phyloP scores from a whole-genome alignment of 192 early-diverging fungal species.

The Chytriomyces sp. region DNA sequence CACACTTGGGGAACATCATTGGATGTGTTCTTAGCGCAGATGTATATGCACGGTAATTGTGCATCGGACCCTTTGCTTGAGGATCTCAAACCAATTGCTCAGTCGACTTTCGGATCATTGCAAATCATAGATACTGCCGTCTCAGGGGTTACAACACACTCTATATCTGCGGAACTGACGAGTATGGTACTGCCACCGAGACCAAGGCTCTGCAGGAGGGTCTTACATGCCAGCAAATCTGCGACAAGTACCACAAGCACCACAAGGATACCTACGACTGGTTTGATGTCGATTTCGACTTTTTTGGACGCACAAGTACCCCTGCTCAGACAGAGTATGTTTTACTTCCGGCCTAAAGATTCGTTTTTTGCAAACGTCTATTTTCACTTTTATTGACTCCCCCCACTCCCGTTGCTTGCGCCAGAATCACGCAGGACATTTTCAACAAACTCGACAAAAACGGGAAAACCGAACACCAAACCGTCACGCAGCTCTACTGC shows the following conservation, averaged over 20 bases:
- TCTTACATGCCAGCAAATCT: conserved; percentile 86
- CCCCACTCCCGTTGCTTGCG: neutral
- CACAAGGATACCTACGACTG: conserved; percentile 91
- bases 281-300: conserved; percentile 93
- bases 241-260: conserved; percentile 93
- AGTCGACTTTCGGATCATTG: no score
- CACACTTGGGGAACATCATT: conserved; percentile 98
- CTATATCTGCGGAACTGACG: conserved; percentile 96
- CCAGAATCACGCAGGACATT: conserved; percentile 84
- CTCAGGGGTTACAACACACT: conserved; percentile 87
- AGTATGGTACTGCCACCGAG: conserved; percentile 99
- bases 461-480: conserved; percentile 71
- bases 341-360: neutral
- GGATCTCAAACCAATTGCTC: no score
- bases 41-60: conserved; percentile 79
- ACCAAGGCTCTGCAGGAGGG: conserved; percentile 96
- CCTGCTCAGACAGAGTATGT: conserved; percentile 77
- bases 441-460: conserved; percentile 77
- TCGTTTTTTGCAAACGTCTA: neutral
- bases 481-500: conserved; percentile 91
- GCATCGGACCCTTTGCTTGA: neutral
- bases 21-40: conserved; percentile 99
- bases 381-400: neutral
- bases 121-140: conserved; percentile 75
- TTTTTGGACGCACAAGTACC: conserved; percentile 95